These are phyloP conservation scores for Hypericum androsaemum DNA, from an alignment of 345 rosid species.

Conservation along the genomic window DNA sequence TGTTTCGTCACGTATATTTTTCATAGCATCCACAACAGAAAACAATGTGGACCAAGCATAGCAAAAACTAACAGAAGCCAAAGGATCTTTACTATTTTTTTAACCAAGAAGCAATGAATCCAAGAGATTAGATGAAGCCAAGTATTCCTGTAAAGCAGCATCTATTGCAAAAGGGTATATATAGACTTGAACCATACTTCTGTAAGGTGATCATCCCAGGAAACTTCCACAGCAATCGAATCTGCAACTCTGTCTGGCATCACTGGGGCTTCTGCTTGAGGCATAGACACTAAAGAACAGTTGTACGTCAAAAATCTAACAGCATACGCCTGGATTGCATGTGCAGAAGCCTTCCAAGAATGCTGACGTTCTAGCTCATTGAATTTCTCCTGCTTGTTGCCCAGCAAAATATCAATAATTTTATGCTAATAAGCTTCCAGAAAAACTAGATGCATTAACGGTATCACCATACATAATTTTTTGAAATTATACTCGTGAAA, in stretches of 20 bases:
- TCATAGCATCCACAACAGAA: neutral
- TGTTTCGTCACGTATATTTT: constrained; percentile 1
- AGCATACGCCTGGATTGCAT: constrained; percentile 63
- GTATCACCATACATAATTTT: no score
- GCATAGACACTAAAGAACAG: constrained; percentile 34
- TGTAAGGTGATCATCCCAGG: constrained; percentile 63
- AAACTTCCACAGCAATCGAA: constrained; percentile 40
- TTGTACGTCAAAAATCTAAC: constrained; percentile 58
- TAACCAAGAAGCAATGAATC: neutral
- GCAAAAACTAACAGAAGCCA: no score
- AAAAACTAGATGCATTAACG: no score
- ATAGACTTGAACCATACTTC: constrained; percentile 49
- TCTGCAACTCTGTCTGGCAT: constrained; percentile 49
- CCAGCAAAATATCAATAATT: constrained; percentile 4
- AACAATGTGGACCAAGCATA: neutral
- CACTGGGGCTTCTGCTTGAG: constrained; percentile 52
- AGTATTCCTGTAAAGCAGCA: neutral
- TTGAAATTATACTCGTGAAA: no score
- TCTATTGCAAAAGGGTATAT: neutral
- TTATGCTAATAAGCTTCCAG: constrained; percentile 9
- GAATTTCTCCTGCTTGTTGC: constrained; percentile 40
- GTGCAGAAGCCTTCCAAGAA: constrained; percentile 24
- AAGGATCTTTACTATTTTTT: constrained; percentile 2
- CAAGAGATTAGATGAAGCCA: neutral
- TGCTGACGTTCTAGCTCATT: constrained; percentile 27